Percentiles rank a stretch among this genome's conserved stretches.
Evolutionary conservation across 2,329 filamentous ascomycete genomes (phyloP).

Genomic region (Ceratocystis huliohia): DNA sequence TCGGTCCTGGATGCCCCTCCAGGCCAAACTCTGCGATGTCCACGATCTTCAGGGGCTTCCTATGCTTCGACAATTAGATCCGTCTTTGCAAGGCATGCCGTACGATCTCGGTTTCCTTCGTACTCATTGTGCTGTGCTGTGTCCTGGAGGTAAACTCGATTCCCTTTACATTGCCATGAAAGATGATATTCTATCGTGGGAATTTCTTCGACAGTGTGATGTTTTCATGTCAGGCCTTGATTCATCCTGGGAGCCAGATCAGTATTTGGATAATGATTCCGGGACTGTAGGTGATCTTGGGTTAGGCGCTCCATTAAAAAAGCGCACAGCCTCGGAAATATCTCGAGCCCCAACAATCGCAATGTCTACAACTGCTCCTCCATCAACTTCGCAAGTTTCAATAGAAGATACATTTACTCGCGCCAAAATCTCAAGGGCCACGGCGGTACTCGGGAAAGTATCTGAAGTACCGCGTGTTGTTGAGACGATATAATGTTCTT

Average conservation of each 20-base stretch:
- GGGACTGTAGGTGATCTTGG: conserved; percentile 18
- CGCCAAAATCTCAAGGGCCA: conserved; percentile 12
- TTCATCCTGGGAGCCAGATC: conserved; percentile 41
- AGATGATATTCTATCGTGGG: conserved; percentile 43
- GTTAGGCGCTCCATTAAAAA: conserved; percentile 26
- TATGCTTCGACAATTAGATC: conserved; percentile 44
- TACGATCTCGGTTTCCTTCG: conserved; percentile 42
- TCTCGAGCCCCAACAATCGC: conserved; percentile 30
- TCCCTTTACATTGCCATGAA: conserved; percentile 49
- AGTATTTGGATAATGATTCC: conserved; percentile 33
- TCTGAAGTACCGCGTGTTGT: conserved; percentile 28
- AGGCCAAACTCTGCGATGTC: conserved; percentile 45
- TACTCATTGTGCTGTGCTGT: conserved; percentile 43
- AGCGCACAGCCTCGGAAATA: conserved; percentile 42
- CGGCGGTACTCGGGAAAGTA: conserved; percentile 9
- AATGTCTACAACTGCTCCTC: background rate
- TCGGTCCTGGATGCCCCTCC: conserved; percentile 44
- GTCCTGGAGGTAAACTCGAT: conserved; percentile 42
- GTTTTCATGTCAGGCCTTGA: conserved; percentile 42
- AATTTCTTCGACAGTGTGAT: conserved; percentile 36
- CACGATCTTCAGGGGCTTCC: conserved; percentile 42
- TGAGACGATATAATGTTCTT: conserved; percentile 31
- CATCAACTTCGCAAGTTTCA: background rate
- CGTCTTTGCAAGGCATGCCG: conserved; percentile 30
- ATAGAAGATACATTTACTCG: conserved; percentile 12